Evolutionary conservation across 169 alveolate genomes (phyloP).

Genomic region (Plasmodium malariae): DNA sequence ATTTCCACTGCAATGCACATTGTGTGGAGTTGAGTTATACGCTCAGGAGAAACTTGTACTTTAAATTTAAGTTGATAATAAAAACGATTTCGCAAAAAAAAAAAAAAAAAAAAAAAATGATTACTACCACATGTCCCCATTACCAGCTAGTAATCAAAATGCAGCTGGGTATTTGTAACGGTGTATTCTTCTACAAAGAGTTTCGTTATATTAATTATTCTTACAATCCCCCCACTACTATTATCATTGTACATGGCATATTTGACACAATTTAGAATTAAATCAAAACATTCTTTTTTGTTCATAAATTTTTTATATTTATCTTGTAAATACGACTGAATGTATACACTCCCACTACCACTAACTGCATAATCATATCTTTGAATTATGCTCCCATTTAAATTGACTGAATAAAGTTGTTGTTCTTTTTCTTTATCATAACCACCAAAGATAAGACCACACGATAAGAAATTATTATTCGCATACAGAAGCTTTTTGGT

Average conservation of each 20-base stretch:
- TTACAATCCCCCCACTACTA: slow-evolving; percentile 93
- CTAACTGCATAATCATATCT: slow-evolving; percentile 89
- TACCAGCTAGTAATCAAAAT: slow-evolving; percentile 27
- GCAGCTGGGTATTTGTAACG: slow-evolving; percentile 34
- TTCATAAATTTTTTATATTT: slow-evolving; percentile 90
- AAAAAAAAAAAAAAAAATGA: too few species aligned
- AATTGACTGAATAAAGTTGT: slow-evolving; percentile 90
- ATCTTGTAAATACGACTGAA: slow-evolving; percentile 91
- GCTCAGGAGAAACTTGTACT: too few species aligned
- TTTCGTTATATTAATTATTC: slow-evolving; percentile 82
- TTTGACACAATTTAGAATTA: slow-evolving; percentile 87
- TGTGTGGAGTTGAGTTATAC: too few species aligned
- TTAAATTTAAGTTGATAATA: too few species aligned
- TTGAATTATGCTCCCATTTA: slow-evolving; percentile 92
- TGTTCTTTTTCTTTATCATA: slow-evolving; percentile 89
- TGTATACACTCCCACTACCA: slow-evolving; percentile 95
- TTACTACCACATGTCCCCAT: not conserved
- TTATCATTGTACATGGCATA: slow-evolving; percentile 94
- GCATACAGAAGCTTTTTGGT: slow-evolving; percentile 88
- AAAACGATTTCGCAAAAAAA: too few species aligned
- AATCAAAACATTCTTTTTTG: slow-evolving; percentile 89
- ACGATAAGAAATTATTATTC: slow-evolving; percentile 88
- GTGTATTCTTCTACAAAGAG: slow-evolving; percentile 78
- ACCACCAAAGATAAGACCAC: slow-evolving; percentile 95
- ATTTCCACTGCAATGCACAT: too few species aligned